Conservation (phyloP, 2,329 filamentous ascomycete species). For the Trichoderma lentiforme region DNA sequence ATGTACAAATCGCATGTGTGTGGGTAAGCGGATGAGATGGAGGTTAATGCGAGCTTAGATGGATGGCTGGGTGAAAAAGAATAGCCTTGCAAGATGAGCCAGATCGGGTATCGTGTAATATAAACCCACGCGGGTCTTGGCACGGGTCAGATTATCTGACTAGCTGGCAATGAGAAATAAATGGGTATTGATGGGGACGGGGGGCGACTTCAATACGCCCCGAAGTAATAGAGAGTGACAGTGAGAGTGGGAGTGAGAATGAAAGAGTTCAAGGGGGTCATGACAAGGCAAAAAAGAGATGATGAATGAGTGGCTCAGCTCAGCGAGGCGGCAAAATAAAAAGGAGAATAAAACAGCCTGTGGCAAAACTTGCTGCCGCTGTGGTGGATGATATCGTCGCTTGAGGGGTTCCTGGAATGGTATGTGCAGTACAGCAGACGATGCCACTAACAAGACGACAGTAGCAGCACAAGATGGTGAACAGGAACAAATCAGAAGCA, state of each 20-base stretch:
- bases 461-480: neutral
- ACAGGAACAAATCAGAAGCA: neutral
- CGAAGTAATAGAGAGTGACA: neutral
- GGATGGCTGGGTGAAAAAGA: neutral
- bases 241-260: neutral
- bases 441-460: neutral
- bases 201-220: neutral
- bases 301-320: neutral
- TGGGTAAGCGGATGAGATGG: neutral
- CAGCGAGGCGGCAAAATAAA: neutral
- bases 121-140: conserved; percentile 1
- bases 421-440: neutral
- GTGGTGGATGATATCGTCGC: neutral
- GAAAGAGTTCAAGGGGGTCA: neutral
- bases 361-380: neutral
- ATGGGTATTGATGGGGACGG: neutral
- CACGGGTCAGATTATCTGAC: neutral
- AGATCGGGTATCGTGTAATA: conserved; percentile 18
- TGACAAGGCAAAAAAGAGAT: neutral
- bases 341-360: neutral
- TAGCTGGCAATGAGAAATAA: neutral
- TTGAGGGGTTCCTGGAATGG: neutral
- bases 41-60: conserved; percentile 11
- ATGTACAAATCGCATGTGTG: neutral
- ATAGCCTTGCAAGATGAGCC: conserved; percentile 17